Percentiles rank a stretch among this genome's conserved stretches.
These are phyloP conservation scores for Eucalyptus shirleyi DNA, from an alignment of 345 rosid species.

Conservation along the genomic window DNA sequence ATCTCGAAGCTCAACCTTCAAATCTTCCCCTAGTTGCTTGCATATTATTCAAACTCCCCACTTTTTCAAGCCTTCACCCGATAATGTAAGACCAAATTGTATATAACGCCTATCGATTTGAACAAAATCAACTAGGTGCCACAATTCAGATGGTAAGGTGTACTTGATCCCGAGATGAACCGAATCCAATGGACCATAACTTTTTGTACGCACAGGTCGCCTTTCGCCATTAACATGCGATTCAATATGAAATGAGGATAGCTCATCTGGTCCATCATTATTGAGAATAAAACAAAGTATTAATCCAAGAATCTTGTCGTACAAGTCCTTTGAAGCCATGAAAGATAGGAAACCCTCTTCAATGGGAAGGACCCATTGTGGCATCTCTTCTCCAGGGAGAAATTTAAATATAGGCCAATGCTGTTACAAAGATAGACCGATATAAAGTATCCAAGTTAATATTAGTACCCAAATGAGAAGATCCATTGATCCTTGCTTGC, in stretches of 20 bases:
- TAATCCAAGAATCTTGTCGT: not conserved
- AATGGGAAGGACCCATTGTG: not conserved
- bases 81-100: too few species aligned
- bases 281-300: fast-evolving
- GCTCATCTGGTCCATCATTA: too few species aligned
- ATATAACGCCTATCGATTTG: fast-evolving
- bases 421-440: not conserved
- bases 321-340: not conserved
- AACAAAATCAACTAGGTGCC: too few species aligned
- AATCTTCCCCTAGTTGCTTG: not conserved
- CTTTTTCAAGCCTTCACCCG: not conserved
- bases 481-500: not conserved
- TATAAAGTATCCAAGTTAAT: not conserved
- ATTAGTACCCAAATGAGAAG: not conserved
- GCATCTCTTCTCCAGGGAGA: not conserved
- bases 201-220: too few species aligned
- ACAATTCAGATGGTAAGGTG: too few species aligned
- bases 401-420: fast-evolving
- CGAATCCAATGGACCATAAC: too few species aligned
- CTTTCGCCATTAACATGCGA: too few species aligned
- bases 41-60: not conserved
- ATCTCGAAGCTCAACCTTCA: not conserved
- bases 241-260: too few species aligned
- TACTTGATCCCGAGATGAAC: too few species aligned
- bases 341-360: too few species aligned